phyloP scores from a whole-genome alignment of 2,329 filamentous ascomycete species.

The Diaporthe citriasiana region DNA sequence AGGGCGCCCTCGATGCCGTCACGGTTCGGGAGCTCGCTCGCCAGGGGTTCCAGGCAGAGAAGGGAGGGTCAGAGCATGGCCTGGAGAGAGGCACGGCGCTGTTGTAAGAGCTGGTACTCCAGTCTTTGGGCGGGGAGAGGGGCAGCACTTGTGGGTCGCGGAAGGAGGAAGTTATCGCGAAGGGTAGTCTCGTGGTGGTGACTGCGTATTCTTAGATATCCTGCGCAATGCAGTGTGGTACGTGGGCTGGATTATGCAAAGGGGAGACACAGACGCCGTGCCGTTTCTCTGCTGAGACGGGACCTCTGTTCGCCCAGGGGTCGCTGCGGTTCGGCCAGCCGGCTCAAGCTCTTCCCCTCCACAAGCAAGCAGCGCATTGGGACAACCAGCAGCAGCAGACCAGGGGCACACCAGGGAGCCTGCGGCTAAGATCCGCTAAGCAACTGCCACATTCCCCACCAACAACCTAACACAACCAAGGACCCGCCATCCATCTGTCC shows the following conservation, averaged over 20 bases:
- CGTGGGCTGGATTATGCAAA: background rate
- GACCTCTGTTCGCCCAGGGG: slow-evolving; percentile 22
- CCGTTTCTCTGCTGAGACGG: slow-evolving; percentile 15
- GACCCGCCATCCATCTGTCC: background rate
- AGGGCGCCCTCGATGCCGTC: slow-evolving; percentile 39
- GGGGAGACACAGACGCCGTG: background rate
- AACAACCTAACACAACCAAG: background rate
- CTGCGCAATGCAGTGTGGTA: background rate
- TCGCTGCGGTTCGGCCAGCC: slow-evolving; percentile 11
- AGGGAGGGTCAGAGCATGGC: slow-evolving; percentile 30
- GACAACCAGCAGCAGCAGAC: too few relatives aligned
- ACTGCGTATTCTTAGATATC: background rate
- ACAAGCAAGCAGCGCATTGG: background rate
- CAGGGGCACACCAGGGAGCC: background rate
- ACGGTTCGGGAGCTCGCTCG: slow-evolving; percentile 11
- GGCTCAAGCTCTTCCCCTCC: slow-evolving; percentile 21
- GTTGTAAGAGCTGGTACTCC: background rate
- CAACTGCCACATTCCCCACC: slow-evolving; percentile 31
- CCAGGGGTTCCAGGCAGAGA: slow-evolving; percentile 25
- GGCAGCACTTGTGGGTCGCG: background rate
- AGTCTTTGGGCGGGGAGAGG: background rate
- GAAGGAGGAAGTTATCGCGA: background rate
- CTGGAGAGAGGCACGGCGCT: background rate
- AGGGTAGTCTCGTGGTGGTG: background rate
- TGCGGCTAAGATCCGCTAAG: slow-evolving; percentile 33